Base-by-base conservation (phyloP, 495 filamentous ascomycete genomes). In the Penicillium goetzii region DNA sequence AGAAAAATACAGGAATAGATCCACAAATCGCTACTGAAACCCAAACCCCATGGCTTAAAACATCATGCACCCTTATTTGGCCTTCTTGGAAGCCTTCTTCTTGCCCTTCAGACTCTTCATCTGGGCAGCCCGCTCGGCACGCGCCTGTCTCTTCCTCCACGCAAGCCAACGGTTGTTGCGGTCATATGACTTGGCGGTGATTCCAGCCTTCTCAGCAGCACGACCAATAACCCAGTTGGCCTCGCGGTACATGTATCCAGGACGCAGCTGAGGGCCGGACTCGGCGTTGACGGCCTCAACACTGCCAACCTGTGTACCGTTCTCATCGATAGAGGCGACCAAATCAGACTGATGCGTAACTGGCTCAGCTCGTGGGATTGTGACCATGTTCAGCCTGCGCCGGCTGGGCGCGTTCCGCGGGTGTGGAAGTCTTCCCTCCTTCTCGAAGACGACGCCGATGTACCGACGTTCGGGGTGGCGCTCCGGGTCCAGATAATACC, bases 401-500 rank as follows among this genome's bases (percentile, higher is more conserved):
- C 86, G 83, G 45, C 69, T 80, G 52, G 78, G 76, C 12, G 88
- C 86, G 67, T 92, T 89, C 43, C 72, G 74, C 0, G 92, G 91
- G 65, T 88, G 85, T 3, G 95, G 96, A 25, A 99, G 85, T 51
- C 71, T 78, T 30, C 74, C 80, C 0, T 89, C 80, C 70, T 90
- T 89, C 71, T 91, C 84, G 76, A 97, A 91, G 17, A 89, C 89
- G 54, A 99, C 86, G 51, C 95, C 95, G 72, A 99, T 99, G 77
- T 90, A 98, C 72, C 92, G 88, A 50, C 92, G 85, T 51, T 90
- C 90, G 1, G 92, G 89, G 72, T 97, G 91, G 33, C 78, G 82
- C 54, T 81, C 69, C 2, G 92, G 93, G 67, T 97, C 93, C 60
- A 87, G 86, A 81, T 99, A 99, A 82, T 96, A 99, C 64, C 92